Conservation (phyloP, 768 basidiomycete species). For the Podaxis sp. region DNA sequence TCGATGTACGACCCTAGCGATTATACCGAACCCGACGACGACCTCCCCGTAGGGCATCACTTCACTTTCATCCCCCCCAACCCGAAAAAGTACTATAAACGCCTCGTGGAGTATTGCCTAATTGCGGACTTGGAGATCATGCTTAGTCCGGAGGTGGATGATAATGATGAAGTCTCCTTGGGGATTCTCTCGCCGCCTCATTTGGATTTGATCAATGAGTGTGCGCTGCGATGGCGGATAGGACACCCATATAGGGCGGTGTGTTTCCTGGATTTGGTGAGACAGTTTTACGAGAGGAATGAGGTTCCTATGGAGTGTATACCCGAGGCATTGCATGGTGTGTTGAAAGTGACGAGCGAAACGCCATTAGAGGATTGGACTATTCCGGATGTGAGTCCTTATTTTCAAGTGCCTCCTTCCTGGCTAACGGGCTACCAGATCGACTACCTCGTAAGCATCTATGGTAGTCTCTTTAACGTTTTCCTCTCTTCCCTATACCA, state of each 20-base stretch:
- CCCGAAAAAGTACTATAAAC: constrained; percentile 81
- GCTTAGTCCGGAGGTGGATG: constrained; percentile 87
- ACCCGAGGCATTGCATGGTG: constrained; percentile 79
- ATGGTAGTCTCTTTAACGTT: constrained; percentile 77
- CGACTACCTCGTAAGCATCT: constrained; percentile 66
- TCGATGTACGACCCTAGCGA: constrained; percentile 48
- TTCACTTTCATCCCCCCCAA: constrained; percentile 93
- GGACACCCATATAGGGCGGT: constrained; percentile 72
- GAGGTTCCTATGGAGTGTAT: constrained; percentile 95
- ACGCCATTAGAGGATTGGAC: constrained; percentile 77
- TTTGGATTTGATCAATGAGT: constrained; percentile 82
- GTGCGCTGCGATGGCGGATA: constrained; percentile 88
- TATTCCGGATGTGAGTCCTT: constrained; percentile 67
- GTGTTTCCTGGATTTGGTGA: constrained; percentile 84
- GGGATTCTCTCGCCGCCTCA: constrained; percentile 83
- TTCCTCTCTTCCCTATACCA: constrained; percentile 87
- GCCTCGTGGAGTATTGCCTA: constrained; percentile 81
- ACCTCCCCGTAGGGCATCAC: constrained; percentile 66
- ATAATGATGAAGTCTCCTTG: constrained; percentile 92
- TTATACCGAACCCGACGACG: constrained; percentile 59
- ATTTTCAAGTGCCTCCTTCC: not conserved
- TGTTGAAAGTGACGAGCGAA: constrained; percentile 70
- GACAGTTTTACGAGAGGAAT: constrained; percentile 82
- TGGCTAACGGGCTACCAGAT: constrained; percentile 36
- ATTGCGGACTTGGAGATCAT: constrained; percentile 85